Evolutionary conservation across 495 filamentous ascomycete genomes (phyloP).

Genomic region (Penicillium canescens): DNA sequence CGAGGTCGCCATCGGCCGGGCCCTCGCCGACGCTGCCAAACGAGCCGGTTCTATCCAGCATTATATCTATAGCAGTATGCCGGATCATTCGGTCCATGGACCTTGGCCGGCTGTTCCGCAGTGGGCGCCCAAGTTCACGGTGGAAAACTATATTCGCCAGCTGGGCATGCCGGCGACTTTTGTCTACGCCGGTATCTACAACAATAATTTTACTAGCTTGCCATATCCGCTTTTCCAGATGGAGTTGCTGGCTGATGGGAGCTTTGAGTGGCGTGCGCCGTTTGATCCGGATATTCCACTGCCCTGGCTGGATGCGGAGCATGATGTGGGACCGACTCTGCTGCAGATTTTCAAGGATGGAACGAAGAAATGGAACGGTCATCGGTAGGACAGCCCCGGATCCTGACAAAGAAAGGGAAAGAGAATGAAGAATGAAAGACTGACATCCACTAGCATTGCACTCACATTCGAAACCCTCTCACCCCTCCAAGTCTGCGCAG

Average conservation of each 20-base stretch:
- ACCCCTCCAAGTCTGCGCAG: conserved; percentile 75
- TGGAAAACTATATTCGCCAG: conserved; percentile 87
- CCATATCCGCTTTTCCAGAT: conserved; percentile 93
- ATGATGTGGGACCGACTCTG: conserved; percentile 93
- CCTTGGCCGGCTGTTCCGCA: conserved; percentile 83
- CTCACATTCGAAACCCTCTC: conserved; percentile 90
- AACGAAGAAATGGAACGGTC: conserved; percentile 76
- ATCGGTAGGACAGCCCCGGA: conserved; percentile 54
- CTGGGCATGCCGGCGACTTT: conserved; percentile 85
- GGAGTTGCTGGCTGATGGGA: conserved; percentile 78
- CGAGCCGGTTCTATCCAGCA: conserved; percentile 75
- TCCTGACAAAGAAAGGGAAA: not conserved
- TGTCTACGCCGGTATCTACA: conserved; percentile 95
- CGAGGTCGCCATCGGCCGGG: conserved; percentile 83
- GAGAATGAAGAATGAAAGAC: not conserved
- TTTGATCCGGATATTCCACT: conserved; percentile 86
- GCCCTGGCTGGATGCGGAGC: conserved; percentile 97
- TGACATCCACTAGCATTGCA: conserved; percentile 63
- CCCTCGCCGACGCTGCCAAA: conserved; percentile 87
- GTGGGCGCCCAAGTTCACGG: conserved; percentile 87
- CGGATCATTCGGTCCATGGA: conserved; percentile 78
- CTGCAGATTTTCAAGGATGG: conserved; percentile 97
- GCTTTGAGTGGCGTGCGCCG: conserved; percentile 91
- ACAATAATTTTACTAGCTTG: conserved; percentile 96
- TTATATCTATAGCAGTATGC: conserved; percentile 96